Base-by-base conservation (phyloP, 345 rosid species). In the Moringa oleifera region DNA sequence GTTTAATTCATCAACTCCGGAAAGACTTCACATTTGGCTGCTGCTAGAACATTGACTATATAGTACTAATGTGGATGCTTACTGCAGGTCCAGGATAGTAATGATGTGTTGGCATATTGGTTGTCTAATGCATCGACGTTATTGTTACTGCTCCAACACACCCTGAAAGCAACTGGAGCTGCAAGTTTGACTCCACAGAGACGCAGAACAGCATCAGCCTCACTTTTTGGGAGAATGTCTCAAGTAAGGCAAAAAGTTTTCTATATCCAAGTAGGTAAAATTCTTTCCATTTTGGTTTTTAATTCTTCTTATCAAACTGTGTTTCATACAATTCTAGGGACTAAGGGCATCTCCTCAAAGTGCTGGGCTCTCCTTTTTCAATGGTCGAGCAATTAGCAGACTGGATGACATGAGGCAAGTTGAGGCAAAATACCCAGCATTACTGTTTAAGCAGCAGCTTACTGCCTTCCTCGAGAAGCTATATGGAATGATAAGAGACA, bases 401-500 rank as follows among this genome's bases (percentile, higher is more conserved):
- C 80, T 80, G 63, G 96, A 90, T 68, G 96, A 94, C 73, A 59
- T 94, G 68, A 81, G 91, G 57, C 99, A 88, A 77, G 99, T 91
- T 58, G 97, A 94, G 78, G 97, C 97, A 63, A 94, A 90, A 71
- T 91, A 91, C 75, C 99, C 99, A 15, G 97, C 99, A 22, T 77
- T 90, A 66, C 85, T 94, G 69, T 94, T 94, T 75, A 94, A 91
- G 79, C 97, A 90, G 76, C 99, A 94, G 83, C 99, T 94, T 58
- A 90, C 97, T 18, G 97, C 99, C 61, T 91, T 84, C 86, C 96
- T 94, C 62, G 96, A 94, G 84, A 94, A 94, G 79, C 86, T 94
- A 72, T 94, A 94, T 82, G 99, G 97, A 75, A 87, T 94, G 99
- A 88, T 94, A 57, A 79, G 99, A 71, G 99, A 94, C 82, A 88